Conservation (phyloP, 257 asterid species). For the Capsicum chinense region DNA sequence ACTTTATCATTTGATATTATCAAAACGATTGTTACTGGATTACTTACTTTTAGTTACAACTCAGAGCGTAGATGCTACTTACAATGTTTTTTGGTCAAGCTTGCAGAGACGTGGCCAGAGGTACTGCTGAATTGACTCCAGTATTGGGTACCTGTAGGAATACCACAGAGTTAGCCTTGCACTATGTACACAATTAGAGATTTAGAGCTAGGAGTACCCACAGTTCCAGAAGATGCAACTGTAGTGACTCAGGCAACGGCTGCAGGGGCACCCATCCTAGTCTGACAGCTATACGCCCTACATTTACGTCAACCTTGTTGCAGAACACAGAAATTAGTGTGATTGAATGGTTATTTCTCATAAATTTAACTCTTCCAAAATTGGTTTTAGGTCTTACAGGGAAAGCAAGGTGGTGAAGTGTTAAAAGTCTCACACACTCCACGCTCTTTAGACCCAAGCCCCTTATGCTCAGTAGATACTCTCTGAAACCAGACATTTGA, state of each 20-base stretch:
- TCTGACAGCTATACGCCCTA: constrained; percentile 97
- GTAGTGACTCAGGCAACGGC: constrained; percentile 96
- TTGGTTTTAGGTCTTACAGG: constrained; percentile 70
- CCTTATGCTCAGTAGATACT: constrained; percentile 85
- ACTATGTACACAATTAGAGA: not conserved
- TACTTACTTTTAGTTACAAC: not conserved
- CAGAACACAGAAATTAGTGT: constrained; percentile 37
- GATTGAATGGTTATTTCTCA: constrained; percentile 30
- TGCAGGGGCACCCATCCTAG: constrained; percentile 99
- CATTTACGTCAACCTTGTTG: constrained; percentile 89
- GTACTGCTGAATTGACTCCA: constrained; percentile 57
- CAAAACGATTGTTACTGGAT: not conserved
- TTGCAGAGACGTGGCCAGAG: constrained; percentile 70
- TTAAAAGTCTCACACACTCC: constrained; percentile 96
- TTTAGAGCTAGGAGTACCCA: constrained; percentile 47
- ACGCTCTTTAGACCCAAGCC: constrained; percentile 97
- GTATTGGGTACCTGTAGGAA: constrained; percentile 53
- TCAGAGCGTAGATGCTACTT: constrained; percentile 27
- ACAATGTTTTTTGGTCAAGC: constrained; percentile 61
- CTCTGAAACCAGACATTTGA: constrained; percentile 57
- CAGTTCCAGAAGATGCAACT: constrained; percentile 95
- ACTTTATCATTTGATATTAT: constrained; percentile 17
- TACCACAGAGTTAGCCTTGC: constrained; percentile 25
- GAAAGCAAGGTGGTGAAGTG: constrained; percentile 98
- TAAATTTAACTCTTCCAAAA: constrained; percentile 28